Conservation (phyloP, 257 asterid genomes). For the Plantago ovata region DNA sequence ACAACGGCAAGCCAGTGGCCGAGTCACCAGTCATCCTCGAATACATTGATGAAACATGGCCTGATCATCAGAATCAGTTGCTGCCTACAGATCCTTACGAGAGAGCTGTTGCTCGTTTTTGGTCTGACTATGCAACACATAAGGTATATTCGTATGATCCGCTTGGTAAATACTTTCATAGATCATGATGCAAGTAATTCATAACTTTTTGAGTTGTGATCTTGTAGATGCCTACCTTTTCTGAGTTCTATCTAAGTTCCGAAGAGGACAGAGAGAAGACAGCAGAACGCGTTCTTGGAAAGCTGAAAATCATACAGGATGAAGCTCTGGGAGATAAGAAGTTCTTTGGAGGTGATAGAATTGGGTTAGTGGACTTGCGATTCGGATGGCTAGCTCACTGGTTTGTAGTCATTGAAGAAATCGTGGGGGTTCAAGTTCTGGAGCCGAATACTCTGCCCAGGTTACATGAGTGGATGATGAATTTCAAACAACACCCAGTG, state of each 20-base stretch:
- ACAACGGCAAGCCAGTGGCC: slow-evolving; percentile 24
- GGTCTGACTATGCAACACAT: slow-evolving; percentile 30
- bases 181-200: background rate
- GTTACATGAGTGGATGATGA: slow-evolving; percentile 31
- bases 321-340: slow-evolving; percentile 38
- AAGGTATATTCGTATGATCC: slow-evolving; percentile 17
- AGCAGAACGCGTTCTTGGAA: slow-evolving; percentile 15
- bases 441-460: slow-evolving; percentile 28
- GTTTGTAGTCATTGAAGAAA: background rate
- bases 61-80: slow-evolving; percentile 20
- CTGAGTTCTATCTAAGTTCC: background rate
- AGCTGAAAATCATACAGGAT: slow-evolving; percentile 31
- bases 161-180: background rate
- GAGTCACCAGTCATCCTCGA: slow-evolving; percentile 34
- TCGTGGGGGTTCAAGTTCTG: slow-evolving; percentile 25
- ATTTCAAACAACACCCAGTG: slow-evolving; percentile 25
- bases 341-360: slow-evolving; percentile 35
- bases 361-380: slow-evolving; percentile 37
- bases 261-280: slow-evolving; percentile 1
- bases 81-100: slow-evolving; percentile 33
- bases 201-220: background rate
- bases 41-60: slow-evolving; percentile 41
- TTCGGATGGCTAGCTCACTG: slow-evolving; percentile 25
- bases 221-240: slow-evolving; percentile 5
- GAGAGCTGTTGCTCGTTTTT: slow-evolving; percentile 34